Base-by-base conservation (phyloP, 371 early-diverging fungal genomes). In the Rhizopus delemar region DNA sequence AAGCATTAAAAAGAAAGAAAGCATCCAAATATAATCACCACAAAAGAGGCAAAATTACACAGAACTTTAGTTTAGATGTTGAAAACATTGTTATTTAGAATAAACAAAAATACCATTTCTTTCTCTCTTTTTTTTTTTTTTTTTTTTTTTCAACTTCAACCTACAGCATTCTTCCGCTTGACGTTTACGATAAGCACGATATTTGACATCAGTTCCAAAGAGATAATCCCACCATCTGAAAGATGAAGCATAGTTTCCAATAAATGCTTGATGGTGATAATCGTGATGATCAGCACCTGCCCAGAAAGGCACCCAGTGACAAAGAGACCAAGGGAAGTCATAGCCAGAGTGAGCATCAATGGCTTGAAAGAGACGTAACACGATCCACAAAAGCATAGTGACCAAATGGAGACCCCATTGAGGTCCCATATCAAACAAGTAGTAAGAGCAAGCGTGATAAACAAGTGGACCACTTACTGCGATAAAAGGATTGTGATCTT, bases 271-370 rank as follows among this genome's bases (percentile, higher is more conserved):
- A 64, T 93, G 92, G 69, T 93, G 93, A 68, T 87, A 91, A 60
- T 93, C 93, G 69, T 93, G 93, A 65, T 91, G 91, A 46, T 93
- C 93, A 22, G 90, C 84, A 16, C 93, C 91, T 4, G 90, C 84
- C 86, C 88, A 85, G 77, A 93, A 91, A 28, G 93, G 93, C 53
- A 92, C 45, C 64, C 80, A 82, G 73, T 90, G 79, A 64, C 86
- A 86, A 58, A 91, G 82, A 16, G 89, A 89, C 92, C 93, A 95
- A 38, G 96, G 97, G 73, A 96, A 95, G 66, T 95, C 96, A 64
- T 96, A 96, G 1, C 97, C 97, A 45, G 93, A 91, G 75, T 97
- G 97, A 49, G 93, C 91, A 70, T 96, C 96, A 38, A 97, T 87
- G 31, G 94, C 87, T 74, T 90, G 91, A 74, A 91, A 85, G 52